phyloP scores from a whole-genome alignment of 306 rosid species.

The Prunus mira region DNA sequence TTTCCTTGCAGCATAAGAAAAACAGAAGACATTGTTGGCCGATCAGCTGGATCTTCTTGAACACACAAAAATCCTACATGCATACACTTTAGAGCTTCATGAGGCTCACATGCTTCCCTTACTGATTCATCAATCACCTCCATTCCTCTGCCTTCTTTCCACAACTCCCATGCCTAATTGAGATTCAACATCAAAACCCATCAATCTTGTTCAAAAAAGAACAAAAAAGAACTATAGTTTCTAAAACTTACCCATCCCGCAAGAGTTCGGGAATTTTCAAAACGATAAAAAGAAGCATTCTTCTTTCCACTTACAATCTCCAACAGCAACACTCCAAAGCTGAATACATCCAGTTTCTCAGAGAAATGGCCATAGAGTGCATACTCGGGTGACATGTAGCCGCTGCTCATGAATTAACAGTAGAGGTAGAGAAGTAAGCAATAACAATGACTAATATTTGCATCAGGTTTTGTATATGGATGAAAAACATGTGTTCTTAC shows the following conservation, averaged over 20 bases:
- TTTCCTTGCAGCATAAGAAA: neutral
- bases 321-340: conserved; percentile 15
- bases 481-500: neutral
- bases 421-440: neutral
- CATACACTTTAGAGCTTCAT: conserved; percentile 14
- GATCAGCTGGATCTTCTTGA: conserved; percentile 18
- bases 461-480: neutral
- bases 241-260: conserved; percentile 1
- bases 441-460: neutral
- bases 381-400: conserved; percentile 29
- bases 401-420: neutral
- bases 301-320: conserved; percentile 26
- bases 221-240: no score
- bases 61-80: conserved; percentile 21
- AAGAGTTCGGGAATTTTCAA: conserved; percentile 2
- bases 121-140: conserved; percentile 15
- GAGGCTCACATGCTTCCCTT: conserved; percentile 6
- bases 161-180: conserved; percentile 16
- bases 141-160: conserved; percentile 26
- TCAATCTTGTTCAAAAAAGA: no score
- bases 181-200: neutral
- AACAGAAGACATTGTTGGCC: conserved; percentile 20
- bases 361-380: conserved; percentile 23
- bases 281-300: neutral
- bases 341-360: conserved; percentile 14